Percentiles rank a stretch among this genome's conserved stretches.
Conservation (phyloP, 108 stramenopile species). For the Nitzschia inconspicua region DNA sequence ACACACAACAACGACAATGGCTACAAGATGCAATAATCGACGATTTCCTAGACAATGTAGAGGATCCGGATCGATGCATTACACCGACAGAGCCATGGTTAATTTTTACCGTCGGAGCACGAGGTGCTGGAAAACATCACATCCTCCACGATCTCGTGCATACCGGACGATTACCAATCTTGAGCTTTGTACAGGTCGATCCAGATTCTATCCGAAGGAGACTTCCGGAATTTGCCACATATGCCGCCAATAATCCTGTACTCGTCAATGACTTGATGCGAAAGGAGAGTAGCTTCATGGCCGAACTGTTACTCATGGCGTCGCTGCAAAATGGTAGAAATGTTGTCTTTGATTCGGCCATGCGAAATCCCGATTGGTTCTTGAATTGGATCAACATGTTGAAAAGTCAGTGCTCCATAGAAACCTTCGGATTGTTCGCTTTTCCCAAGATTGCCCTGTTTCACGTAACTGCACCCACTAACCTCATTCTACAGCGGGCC, state of each 20-base stretch:
- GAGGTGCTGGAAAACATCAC: constrained; percentile 82
- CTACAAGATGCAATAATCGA: constrained; percentile 85
- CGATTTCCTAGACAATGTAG: constrained; percentile 19
- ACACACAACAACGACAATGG: constrained; percentile 63
- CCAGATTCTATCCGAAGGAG: constrained; percentile 68
- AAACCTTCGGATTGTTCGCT: too few relatives aligned
- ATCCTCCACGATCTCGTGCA: constrained; percentile 55
- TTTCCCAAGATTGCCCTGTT: constrained; percentile 36
- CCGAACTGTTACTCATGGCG: constrained; percentile 45
- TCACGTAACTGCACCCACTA: constrained; percentile 34
- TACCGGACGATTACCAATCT: constrained; percentile 56
- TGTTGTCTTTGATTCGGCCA: constrained; percentile 68
- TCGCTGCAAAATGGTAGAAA: constrained; percentile 55
- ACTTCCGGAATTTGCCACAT: constrained; percentile 72
- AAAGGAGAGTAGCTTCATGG: constrained; percentile 58
- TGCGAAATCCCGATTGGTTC: constrained; percentile 63
- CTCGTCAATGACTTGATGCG: constrained; percentile 50
- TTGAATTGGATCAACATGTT: constrained; percentile 36
- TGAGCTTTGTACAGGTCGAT: constrained; percentile 64
- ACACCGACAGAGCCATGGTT: constrained; percentile 83
- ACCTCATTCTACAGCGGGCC: constrained; percentile 28
- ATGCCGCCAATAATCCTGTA: constrained; percentile 45
- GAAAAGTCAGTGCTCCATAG: constrained; percentile 31
- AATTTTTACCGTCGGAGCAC: constrained; percentile 79
- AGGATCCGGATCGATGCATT: constrained; percentile 3